These are phyloP conservation scores for Microstroma glucosiphilum DNA, from an alignment of 1,284 basidiomycete genomes.

Conservation along the genomic window DNA sequence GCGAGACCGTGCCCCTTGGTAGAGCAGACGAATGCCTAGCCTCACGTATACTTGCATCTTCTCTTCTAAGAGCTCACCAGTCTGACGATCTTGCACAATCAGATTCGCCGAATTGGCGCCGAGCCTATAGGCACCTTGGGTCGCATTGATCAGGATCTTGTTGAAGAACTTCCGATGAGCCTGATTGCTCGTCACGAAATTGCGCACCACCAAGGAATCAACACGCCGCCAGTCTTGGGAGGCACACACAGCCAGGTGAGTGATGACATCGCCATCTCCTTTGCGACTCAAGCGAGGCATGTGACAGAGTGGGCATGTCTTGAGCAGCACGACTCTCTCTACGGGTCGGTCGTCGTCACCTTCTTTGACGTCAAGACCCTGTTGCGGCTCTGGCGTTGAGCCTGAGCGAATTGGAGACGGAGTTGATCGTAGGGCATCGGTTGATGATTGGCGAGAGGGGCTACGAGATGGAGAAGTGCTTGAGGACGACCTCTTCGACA, in stretches of 20 bases:
- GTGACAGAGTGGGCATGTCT: constrained; percentile 87
- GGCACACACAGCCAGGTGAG: constrained; percentile 76
- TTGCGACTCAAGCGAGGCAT: constrained; percentile 75
- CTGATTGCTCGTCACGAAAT: constrained; percentile 89
- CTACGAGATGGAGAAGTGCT: neutral
- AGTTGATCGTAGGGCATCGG: neutral
- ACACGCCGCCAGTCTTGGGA: constrained; percentile 85
- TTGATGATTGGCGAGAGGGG: neutral
- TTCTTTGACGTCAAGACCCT: no score
- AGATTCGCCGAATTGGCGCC: constrained; percentile 92
- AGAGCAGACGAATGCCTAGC: constrained; percentile 81
- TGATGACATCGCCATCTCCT: constrained; percentile 86
- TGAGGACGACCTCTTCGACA: neutral
- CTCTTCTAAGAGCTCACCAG: constrained; percentile 89
- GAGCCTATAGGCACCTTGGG: constrained; percentile 71
- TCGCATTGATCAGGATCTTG: constrained; percentile 72
- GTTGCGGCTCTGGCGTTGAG: no score
- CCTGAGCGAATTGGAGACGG: neutral
- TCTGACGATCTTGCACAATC: constrained; percentile 59
- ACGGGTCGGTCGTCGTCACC: neutral
- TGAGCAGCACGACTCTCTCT: constrained; percentile 89
- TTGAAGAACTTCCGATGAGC: constrained; percentile 96
- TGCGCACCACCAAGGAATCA: constrained; percentile 65
- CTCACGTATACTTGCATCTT: constrained; percentile 95
- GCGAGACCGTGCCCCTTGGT: constrained; percentile 78